A percentile compares a stretch with the other conserved stretches of the same genome.
Conservation (phyloP, 805 yeast species). For the Starmerella bombi region DNA sequence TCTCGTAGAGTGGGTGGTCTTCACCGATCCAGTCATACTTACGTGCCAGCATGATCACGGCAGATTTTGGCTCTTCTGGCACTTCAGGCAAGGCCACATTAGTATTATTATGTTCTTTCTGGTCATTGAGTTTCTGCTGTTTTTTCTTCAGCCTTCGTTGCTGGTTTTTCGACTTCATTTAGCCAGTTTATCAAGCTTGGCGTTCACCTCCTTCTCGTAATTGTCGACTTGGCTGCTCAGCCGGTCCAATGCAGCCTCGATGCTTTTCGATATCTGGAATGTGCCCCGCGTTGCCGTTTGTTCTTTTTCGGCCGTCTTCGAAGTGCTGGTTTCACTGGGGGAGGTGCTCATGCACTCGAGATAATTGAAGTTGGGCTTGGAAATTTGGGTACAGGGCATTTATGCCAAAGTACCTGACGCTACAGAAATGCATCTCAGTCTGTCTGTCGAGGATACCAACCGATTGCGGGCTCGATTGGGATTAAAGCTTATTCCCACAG, state of each 20-base stretch:
- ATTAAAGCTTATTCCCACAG: constrained; percentile 35
- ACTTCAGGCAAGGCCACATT: too few species aligned
- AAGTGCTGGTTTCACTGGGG: neutral
- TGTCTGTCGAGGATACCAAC: constrained; percentile 44
- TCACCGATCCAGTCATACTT: constrained; percentile 11
- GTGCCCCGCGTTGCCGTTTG: constrained; percentile 4
- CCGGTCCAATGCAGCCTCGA: constrained; percentile 14
- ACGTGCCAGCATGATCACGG: constrained; percentile 3
- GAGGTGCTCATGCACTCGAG: neutral
- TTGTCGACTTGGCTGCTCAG: constrained; percentile 12
- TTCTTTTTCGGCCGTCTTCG: neutral
- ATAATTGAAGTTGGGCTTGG: too few species aligned
- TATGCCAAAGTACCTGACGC: too few species aligned
- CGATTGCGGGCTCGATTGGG: constrained; percentile 40
- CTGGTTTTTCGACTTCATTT: constrained; percentile 5
- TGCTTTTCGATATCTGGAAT: constrained; percentile 16
- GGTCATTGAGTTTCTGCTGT: neutral
- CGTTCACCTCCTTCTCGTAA: constrained; percentile 16
- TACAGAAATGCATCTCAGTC: constrained; percentile 19
- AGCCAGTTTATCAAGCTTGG: constrained; percentile 13
- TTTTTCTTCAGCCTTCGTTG: neutral
- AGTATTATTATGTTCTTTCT: neutral
- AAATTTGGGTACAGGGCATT: too few species aligned
- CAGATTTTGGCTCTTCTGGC: neutral
- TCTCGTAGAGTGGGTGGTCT: constrained; percentile 11